phyloP scores from a whole-genome alignment of 306 rosid species.

The Prosopis cineraria region DNA sequence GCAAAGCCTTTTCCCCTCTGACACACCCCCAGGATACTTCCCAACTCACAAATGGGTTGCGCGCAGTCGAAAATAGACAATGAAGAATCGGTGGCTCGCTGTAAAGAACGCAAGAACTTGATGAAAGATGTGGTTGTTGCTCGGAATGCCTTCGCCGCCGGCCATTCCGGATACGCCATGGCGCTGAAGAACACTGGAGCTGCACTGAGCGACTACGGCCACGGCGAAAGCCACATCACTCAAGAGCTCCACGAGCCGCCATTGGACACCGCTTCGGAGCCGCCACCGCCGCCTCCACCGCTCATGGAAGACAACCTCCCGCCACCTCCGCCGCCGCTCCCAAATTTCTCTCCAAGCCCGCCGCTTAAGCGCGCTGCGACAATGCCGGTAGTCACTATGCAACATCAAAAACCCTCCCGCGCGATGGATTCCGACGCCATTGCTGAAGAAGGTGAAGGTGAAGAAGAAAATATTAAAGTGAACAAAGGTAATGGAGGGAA shows the following conservation, averaged over 20 bases:
- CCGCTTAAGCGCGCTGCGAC: conserved; percentile 66
- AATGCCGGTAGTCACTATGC: conserved; percentile 56
- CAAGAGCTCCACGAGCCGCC: conserved; percentile 47
- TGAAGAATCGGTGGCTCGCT: conserved; percentile 79
- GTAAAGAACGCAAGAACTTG: conserved; percentile 67
- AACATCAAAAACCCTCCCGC: conserved; percentile 28
- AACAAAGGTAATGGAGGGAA: conserved; percentile 27
- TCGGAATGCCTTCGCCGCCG: conserved; percentile 83
- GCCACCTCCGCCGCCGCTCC: conserved; percentile 77
- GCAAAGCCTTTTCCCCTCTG: neutral
- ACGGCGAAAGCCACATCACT: conserved; percentile 60
- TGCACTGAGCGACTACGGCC: conserved; percentile 79
- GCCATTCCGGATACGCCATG: conserved; percentile 72
- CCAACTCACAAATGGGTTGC: conserved; percentile 63
- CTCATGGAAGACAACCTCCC: conserved; percentile 40
- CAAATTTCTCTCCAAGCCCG: conserved; percentile 64
- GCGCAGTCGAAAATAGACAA: conserved; percentile 85
- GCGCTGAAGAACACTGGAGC: conserved; percentile 85
- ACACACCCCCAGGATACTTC: neutral
- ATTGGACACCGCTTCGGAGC: conserved; percentile 35
- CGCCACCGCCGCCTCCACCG: conserved; percentile 19
- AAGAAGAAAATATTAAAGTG: conserved; percentile 27
- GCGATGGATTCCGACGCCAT: conserved; percentile 38
- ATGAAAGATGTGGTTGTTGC: conserved; percentile 80
- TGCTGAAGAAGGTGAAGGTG: conserved; percentile 52